Evolutionary conservation across 1,284 basidiomycete genomes (phyloP), one percentile per base, ranked within the genome.

Genomic region (Tilletia caries): DNA sequence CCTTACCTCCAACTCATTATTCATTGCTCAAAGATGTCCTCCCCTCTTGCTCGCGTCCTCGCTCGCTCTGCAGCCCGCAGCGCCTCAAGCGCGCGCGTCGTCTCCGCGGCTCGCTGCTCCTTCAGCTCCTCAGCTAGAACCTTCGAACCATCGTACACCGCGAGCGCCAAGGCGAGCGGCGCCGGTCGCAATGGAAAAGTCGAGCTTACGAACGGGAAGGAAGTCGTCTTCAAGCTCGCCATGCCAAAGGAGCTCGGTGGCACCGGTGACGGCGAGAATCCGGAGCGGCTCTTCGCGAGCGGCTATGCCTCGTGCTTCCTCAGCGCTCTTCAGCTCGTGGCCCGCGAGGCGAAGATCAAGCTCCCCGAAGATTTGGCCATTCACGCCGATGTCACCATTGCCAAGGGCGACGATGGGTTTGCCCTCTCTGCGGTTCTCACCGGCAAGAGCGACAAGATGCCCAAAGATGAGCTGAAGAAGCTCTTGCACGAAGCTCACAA

Each of bases 391-490:
- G 52, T 54, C 13, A 54, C 52, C 15, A 54, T 54, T 8, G 20
- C 52, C 52, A 54, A 54, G 25, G 29, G 29, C 25, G 52, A 29
- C 29, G 52, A 54, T 54, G 52, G 52, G 8, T 54, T 54, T 23
- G 25, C 5, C 25, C 12, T 54, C 6, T 23, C 52, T 15, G 52
- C 29, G 4, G 52, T 54, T 15, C 25, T 54, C 5, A 54, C 52
- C 25, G 52, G 52, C n/a, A 54, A 54, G 52, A 54, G 52, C 52
- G 5, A 54, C 52, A 54, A 54, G 52, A 54, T 54, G 23, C 25
- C 23, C 20, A 54, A 54, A 23, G 52, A 23, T 27, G 52, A 54
- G 52, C 52, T 54, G n/a, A 29, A 62, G 32, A 62, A 62, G 58
- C 58, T 34, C 18, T 29, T 62, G 32, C 32, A 62, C 29, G 58